Percentiles rank a stretch among this genome's conserved stretches.
phyloP scores from a whole-genome alignment of 2,329 filamentous ascomycete species.

The Colletotrichum plurivorum region DNA sequence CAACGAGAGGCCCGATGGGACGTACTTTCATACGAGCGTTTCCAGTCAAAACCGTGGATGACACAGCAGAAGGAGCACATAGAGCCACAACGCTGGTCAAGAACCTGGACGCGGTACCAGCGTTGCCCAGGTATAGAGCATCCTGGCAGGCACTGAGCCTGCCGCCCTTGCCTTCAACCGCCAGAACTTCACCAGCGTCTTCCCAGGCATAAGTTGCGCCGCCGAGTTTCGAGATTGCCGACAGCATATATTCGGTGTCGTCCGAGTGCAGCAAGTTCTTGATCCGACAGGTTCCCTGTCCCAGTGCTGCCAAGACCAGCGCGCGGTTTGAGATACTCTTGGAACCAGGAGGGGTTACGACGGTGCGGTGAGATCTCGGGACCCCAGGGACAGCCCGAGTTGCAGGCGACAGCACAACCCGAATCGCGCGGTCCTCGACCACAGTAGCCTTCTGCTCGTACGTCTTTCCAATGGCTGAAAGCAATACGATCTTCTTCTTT shows the following conservation, averaged over 20 bases:
- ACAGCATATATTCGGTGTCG: constrained; percentile 97
- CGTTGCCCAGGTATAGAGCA: constrained; percentile 93
- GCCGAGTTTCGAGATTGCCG: constrained; percentile 86
- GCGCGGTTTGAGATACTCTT: constrained; percentile 98
- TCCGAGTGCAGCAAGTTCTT: constrained; percentile 96
- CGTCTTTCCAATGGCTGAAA: constrained; percentile 91
- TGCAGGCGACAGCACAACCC: constrained; percentile 85
- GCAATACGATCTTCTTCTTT: constrained; percentile 95
- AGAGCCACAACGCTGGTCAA: constrained; percentile 92
- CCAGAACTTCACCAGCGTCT: constrained; percentile 90
- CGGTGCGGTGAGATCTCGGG: constrained; percentile 74
- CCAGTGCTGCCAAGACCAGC: constrained; percentile 92
- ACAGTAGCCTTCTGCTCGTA: constrained; percentile 90
- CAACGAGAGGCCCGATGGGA: constrained; percentile 93
- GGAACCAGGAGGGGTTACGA: constrained; percentile 91
- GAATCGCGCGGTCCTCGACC: constrained; percentile 88
- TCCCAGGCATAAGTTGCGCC: constrained; percentile 95
- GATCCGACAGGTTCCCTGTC: constrained; percentile 87
- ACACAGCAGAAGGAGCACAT: constrained; percentile 75
- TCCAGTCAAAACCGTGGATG: constrained; percentile 87
- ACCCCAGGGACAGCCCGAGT: constrained; percentile 82
- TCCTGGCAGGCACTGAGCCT: constrained; percentile 81
- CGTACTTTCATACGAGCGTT: constrained; percentile 97
- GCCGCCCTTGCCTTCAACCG: constrained; percentile 93
- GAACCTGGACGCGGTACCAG: constrained; percentile 95